These are phyloP conservation scores for Mortierella claussenii DNA, from an alignment of 192 early-diverging fungal species.

Conservation along the genomic window DNA sequence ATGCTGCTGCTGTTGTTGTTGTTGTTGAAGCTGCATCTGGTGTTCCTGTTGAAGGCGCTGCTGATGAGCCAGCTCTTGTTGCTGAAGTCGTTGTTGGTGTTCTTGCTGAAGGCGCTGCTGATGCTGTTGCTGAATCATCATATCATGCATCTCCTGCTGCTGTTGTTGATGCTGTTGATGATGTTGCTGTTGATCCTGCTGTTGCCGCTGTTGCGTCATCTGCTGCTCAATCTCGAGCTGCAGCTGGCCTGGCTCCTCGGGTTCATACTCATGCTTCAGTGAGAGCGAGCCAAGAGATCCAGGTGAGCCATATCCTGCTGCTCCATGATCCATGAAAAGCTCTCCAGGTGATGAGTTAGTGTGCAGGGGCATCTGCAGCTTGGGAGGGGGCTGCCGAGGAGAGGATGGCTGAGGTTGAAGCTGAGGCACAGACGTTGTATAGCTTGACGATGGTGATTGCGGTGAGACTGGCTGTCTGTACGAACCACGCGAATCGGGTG, in stretches of 20 bases:
- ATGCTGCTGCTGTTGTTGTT: conserved; percentile 51
- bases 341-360: conserved; percentile 36
- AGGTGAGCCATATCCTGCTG: conserved; percentile 57
- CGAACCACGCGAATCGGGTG: conserved; percentile 42
- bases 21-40: conserved; percentile 58
- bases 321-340: conserved; percentile 45
- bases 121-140: conserved; percentile 39
- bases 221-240: conserved; percentile 61
- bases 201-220: conserved; percentile 34
- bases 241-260: conserved; percentile 36
- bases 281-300: conserved; percentile 54
- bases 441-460: conserved; percentile 20
- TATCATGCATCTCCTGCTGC: conserved; percentile 1
- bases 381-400: conserved; percentile 42
- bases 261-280: conserved; percentile 50
- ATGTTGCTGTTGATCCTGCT: conserved; percentile 23
- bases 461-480: conserved; percentile 43
- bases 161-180: conserved; percentile 25
- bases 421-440: background rate
- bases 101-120: conserved; percentile 29
- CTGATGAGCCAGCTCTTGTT: conserved; percentile 64
- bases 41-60: conserved; percentile 48
- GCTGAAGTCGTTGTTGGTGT: conserved; percentile 48
- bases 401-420: conserved; percentile 31
- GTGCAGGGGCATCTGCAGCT: conserved; percentile 42